Conservation (phyloP, 2,329 filamentous ascomycete genomes). For the Fusarium graminum region DNA sequence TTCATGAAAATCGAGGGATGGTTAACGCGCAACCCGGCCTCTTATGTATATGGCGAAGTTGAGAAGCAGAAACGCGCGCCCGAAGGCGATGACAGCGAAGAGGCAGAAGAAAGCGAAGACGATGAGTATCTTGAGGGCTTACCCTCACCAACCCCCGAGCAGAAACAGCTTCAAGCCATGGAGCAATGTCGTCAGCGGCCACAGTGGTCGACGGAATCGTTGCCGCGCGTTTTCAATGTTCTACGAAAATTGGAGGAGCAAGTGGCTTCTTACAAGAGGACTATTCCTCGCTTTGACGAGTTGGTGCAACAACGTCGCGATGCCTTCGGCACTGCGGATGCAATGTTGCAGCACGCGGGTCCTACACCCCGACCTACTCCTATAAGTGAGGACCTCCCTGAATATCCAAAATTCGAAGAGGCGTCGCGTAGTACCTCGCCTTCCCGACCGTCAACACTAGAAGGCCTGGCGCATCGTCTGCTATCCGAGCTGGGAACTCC, state of each 20-base stretch:
- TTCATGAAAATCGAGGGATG: slow-evolving; percentile 91
- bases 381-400: slow-evolving; percentile 53
- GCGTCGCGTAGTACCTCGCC: slow-evolving; percentile 64
- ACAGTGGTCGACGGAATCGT: slow-evolving; percentile 63
- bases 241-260: slow-evolving; percentile 73
- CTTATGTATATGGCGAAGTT: slow-evolving; percentile 64
- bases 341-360: slow-evolving; percentile 57
- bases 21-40: slow-evolving; percentile 80
- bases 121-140: slow-evolving; percentile 40
- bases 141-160: slow-evolving; percentile 43
- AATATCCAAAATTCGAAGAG: slow-evolving; percentile 61
- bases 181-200: slow-evolving; percentile 67
- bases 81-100: slow-evolving; percentile 30
- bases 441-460: slow-evolving; percentile 66
- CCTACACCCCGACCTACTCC: slow-evolving; percentile 50
- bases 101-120: slow-evolving; percentile 35
- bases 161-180: slow-evolving; percentile 60
- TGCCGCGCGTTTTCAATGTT: slow-evolving; percentile 67
- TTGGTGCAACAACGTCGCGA: slow-evolving; percentile 75
- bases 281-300: slow-evolving; percentile 79
- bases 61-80: slow-evolving; percentile 42
- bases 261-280: slow-evolving; percentile 70
- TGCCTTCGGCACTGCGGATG: slow-evolving; percentile 72
- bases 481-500: slow-evolving; percentile 70
- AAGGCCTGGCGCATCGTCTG: slow-evolving; percentile 73